These are phyloP conservation scores for Pugionium dolabratum DNA, from an alignment of 345 rosid species.

Conservation along the genomic window DNA sequence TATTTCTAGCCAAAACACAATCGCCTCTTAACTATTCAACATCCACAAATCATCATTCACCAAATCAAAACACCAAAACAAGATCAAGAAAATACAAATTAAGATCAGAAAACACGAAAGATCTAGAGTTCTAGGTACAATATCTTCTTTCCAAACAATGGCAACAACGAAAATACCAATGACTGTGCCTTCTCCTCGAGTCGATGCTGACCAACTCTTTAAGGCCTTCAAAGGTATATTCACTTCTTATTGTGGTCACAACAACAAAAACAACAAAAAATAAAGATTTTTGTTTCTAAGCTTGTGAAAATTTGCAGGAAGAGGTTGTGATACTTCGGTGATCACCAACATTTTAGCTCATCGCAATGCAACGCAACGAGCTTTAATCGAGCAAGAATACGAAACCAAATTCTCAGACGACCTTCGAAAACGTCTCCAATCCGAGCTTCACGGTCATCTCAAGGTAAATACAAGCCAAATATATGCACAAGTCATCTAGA, in stretches of 20 bases:
- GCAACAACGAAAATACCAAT: slow-evolving; percentile 48
- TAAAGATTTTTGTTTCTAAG: background rate
- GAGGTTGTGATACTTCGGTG: slow-evolving; percentile 57
- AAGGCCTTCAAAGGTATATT: slow-evolving; percentile 61
- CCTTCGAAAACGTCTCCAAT: slow-evolving; percentile 51
- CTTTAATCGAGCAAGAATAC: slow-evolving; percentile 59
- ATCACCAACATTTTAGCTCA: slow-evolving; percentile 56
- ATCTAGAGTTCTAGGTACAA: too few species aligned
- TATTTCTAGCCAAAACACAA: slow-evolving; percentile 25
- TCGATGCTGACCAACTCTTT: slow-evolving; percentile 55
- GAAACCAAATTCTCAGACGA: slow-evolving; percentile 52
- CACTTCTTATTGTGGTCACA: background rate
- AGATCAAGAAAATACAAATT: background rate
- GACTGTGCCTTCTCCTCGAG: slow-evolving; percentile 46
- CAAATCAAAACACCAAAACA: background rate
- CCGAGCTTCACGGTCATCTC: slow-evolving; percentile 63
- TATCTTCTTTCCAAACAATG: slow-evolving; percentile 40
- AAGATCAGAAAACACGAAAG: background rate
- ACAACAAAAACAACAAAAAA: too few species aligned
- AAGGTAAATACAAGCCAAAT: slow-evolving; percentile 43
- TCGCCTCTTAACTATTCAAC: slow-evolving; percentile 11
- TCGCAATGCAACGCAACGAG: slow-evolving; percentile 54
- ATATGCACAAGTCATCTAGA: background rate
- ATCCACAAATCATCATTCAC: slow-evolving; percentile 24
- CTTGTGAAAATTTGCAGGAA: slow-evolving; percentile 40